Base-by-base conservation (phyloP, 306 rosid species). In the Trifolium pratense region DNA sequence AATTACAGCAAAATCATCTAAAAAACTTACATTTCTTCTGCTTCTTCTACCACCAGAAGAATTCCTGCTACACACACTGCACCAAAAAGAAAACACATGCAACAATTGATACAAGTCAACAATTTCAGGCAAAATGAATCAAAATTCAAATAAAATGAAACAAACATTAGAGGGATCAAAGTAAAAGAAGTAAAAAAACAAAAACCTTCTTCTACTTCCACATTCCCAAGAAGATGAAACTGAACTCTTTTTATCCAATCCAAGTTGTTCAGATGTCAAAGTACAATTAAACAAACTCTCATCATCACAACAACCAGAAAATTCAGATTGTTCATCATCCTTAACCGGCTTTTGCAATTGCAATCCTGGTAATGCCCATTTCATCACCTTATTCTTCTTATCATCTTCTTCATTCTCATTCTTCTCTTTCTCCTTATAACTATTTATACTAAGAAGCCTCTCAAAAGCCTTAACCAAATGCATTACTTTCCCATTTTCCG, bases 331-430 rank as follows among this genome's bases (percentile, higher is more conserved):
- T 80, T 87, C 90, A 23, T 21, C 63, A 73, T 46, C 89, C 51
- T 66, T 77, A 5, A 57, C 67, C 3, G 62, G 80, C 18, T 65
- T 40, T 34, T 31, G 46, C 48, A 21, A 42, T 51, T 84, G 96
- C 78, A 91, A 77, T 39, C 99, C 99, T 1, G 96, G 97, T 61
- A 95, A 82, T 64, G 97, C 92, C 99, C 97, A 89, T 84, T 90
- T 91, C 81, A 58, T 61, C 9, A 77, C 82, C 79, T 79, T 84
- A 78, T 78, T 68, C 51, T 80, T 70, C 23, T 36, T 17, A 13
- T 55, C 16, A 18, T 64, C 15, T 60, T 77, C 37, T 13, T 83
- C 53, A 7, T 23, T 7, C 66, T 68, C 64, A 46, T 80, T 69
- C 0, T 71, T 85, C 37, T 88, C 82, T 2, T 68, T 34, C 70